A percentile compares a stretch with the other conserved stretches of the same genome.
Evolutionary conservation across 176 grass and related monocot species (phyloP).

Genomic region (Triticum aestivum): IWGSC_CS_RefSeq_v2.1 NC_057809.1:9483241-9483740

Average conservation of each 20-base stretch:
- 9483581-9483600: background rate
- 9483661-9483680: background rate
- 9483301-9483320: constrained; percentile 61
- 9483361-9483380: constrained; percentile 72
- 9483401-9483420: constrained; percentile 51
- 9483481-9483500: background rate
- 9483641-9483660: background rate
- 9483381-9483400: constrained; percentile 56
- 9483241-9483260: constrained; percentile 91
- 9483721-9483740: background rate
- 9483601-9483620: constrained; percentile 11
- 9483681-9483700: background rate
- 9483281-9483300: constrained; percentile 48
- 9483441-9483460: background rate
- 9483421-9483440: constrained; percentile 43
- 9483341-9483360: constrained; percentile 71
- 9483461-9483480: background rate
- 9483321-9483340: constrained; percentile 96
- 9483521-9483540: background rate
- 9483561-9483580: background rate
- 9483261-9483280: constrained; percentile 65
- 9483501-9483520: background rate
- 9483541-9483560: background rate
- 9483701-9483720: background rate
- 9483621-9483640: background rate